These are phyloP conservation scores for Xylaria sp. DNA, from an alignment of 2,329 filamentous ascomycete genomes.

Conservation along the genomic window DNA sequence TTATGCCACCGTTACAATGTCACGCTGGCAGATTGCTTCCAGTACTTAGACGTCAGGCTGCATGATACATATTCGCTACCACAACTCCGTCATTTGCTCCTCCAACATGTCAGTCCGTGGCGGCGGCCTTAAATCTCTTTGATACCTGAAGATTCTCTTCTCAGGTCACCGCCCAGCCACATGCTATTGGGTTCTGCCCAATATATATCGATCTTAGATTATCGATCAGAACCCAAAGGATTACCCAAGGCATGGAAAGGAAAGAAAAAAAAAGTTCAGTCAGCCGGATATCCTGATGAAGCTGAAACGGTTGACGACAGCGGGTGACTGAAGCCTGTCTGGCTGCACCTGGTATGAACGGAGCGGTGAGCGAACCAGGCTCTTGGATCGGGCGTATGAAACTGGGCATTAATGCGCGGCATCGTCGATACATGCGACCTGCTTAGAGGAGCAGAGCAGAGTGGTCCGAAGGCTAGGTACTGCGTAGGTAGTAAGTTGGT, in stretches of 20 bases:
- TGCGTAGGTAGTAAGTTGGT: background rate
- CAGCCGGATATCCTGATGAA: slow-evolving; percentile 1
- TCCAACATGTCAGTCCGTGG: slow-evolving; percentile 10
- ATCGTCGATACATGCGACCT: slow-evolving; percentile 11
- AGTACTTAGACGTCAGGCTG: slow-evolving; percentile 22
- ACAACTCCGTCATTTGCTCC: slow-evolving; percentile 9
- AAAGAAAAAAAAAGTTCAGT: background rate
- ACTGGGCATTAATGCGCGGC: slow-evolving; percentile 21
- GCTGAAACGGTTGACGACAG: slow-evolving; percentile 23
- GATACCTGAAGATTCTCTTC: slow-evolving; percentile 11
- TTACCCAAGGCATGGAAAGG: background rate
- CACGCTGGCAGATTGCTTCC: slow-evolving; percentile 19
- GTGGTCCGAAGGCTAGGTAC: background rate
- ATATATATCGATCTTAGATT: slow-evolving; percentile 4
- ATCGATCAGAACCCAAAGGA: slow-evolving; percentile 5
- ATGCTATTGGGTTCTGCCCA: slow-evolving; percentile 10
- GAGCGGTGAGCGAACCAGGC: slow-evolving; percentile 17
- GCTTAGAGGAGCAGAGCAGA: slow-evolving; percentile 4
- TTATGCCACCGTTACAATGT: slow-evolving; percentile 18
- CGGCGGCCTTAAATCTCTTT: slow-evolving; percentile 13
- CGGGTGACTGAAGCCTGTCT: slow-evolving; percentile 8
- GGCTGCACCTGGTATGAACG: slow-evolving; percentile 7
- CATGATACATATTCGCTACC: slow-evolving; percentile 13
- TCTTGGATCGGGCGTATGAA: slow-evolving; percentile 9
- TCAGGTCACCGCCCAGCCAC: slow-evolving; percentile 6